Evolutionary conservation across 2,329 filamentous ascomycete species (phyloP).

Genomic region (Talaromyces marneffei): DNA sequence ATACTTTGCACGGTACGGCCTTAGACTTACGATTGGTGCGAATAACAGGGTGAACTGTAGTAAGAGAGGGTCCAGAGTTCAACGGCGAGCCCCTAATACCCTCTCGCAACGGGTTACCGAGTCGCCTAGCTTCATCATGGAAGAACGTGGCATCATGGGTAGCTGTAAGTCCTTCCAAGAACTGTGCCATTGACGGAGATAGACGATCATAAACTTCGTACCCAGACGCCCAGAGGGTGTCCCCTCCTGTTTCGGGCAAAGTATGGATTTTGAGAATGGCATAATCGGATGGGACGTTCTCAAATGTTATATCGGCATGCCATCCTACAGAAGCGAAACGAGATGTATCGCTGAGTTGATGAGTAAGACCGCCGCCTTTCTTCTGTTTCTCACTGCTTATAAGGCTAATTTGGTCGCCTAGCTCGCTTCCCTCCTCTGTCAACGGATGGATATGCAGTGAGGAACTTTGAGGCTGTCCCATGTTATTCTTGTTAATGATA

Average conservation of each 20-base stretch:
- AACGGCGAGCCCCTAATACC: conserved; percentile 46
- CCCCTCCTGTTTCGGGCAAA: conserved; percentile 39
- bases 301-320: conserved; percentile 53
- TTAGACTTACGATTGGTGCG: conserved; percentile 48
- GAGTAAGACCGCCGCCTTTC: conserved; percentile 42
- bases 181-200: conserved; percentile 43
- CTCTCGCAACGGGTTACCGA: neutral
- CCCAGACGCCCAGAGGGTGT: conserved; percentile 48
- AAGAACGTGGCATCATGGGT: conserved; percentile 33
- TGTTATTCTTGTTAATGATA: neutral
- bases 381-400: conserved; percentile 53
- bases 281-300: conserved; percentile 50
- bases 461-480: conserved; percentile 41
- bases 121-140: conserved; percentile 1
- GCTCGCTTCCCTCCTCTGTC: conserved; percentile 48
- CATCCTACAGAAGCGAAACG: conserved; percentile 31
- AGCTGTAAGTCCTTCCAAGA: conserved; percentile 47
- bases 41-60: conserved; percentile 51
- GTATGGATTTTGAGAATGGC: conserved; percentile 49
- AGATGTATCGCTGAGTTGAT: conserved; percentile 10
- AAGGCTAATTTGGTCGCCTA: conserved; percentile 52
- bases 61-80: conserved; percentile 50
- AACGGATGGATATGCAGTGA: conserved; percentile 52
- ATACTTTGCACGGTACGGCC: neutral
- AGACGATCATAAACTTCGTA: conserved; percentile 53